phyloP scores from a whole-genome alignment of 2,329 filamentous ascomycete genomes.

The Microsporum canis region DNA sequence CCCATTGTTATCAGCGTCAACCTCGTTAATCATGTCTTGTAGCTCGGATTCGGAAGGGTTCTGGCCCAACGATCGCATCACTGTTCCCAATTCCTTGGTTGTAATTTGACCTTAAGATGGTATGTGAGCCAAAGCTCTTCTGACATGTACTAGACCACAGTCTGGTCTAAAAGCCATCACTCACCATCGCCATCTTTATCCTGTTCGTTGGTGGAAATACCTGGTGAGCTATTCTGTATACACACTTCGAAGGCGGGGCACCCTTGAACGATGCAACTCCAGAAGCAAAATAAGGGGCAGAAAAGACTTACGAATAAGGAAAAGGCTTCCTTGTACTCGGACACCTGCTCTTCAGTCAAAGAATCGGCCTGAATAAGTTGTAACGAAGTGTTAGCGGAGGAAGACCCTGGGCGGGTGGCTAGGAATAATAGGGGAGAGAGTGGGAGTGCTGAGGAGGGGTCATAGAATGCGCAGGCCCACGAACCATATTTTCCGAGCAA shows the following conservation, averaged over 20 bases:
- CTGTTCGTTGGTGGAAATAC: conserved; percentile 35
- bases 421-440: neutral
- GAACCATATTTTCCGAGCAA: neutral
- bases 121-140: conserved; percentile 1
- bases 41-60: conserved; percentile 84
- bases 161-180: conserved; percentile 21
- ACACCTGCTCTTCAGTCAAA: conserved; percentile 99
- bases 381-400: neutral
- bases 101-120: conserved; percentile 66
- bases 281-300: neutral
- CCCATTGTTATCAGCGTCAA: conserved; percentile 84
- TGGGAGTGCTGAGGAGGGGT: neutral
- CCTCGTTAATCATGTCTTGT: conserved; percentile 91
- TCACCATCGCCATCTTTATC: conserved; percentile 87
- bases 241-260: conserved; percentile 5
- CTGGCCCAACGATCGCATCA: conserved; percentile 82
- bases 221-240: conserved; percentile 6
- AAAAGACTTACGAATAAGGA: conserved; percentile 85
- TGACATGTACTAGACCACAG: neutral
- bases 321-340: conserved; percentile 99
- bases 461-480: neutral
- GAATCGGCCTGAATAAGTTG: conserved; percentile 65
- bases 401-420: neutral
- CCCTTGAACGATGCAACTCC: neutral
- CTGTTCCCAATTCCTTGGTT: conserved; percentile 78